These are phyloP conservation scores for Teratosphaeria destructans DNA, from an alignment of 2,329 filamentous ascomycete species.

Conservation along the genomic window DNA sequence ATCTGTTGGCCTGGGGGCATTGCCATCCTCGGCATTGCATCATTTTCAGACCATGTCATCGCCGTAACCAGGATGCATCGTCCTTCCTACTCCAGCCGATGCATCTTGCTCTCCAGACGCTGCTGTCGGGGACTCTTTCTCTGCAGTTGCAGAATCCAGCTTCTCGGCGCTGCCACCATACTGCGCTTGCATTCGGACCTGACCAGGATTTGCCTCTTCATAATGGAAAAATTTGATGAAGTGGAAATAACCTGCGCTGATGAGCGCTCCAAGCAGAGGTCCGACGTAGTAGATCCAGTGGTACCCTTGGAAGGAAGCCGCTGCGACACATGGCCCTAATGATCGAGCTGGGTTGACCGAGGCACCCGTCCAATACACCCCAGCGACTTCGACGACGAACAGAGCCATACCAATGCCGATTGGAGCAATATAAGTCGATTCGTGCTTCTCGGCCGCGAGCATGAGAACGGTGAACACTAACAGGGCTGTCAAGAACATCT, in stretches of 20 bases:
- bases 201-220: constrained; percentile 21
- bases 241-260: constrained; percentile 17
- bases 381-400: constrained; percentile 41
- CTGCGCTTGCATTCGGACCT: constrained; percentile 10
- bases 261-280: constrained; percentile 12
- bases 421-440: constrained; percentile 46
- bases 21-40: not conserved
- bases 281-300: constrained; percentile 15
- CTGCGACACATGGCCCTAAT: constrained; percentile 21
- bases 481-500: constrained; percentile 21
- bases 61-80: not conserved
- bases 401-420: constrained; percentile 61
- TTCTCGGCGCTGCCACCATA: not conserved
- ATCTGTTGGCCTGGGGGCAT: not conserved
- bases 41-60: not conserved
- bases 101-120: not conserved
- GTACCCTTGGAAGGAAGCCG: constrained; percentile 3
- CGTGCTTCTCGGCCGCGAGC: constrained; percentile 27
- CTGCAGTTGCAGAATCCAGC: not conserved
- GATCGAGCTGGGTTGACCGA: constrained; percentile 26
- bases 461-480: constrained; percentile 26
- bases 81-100: not conserved
- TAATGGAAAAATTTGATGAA: constrained; percentile 17
- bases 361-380: constrained; percentile 23
- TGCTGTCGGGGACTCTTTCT: not conserved